These are phyloP conservation scores for Trebouxia sp. DNA, from an alignment of 139 green algal genomes.

Conservation along the genomic window DNA sequence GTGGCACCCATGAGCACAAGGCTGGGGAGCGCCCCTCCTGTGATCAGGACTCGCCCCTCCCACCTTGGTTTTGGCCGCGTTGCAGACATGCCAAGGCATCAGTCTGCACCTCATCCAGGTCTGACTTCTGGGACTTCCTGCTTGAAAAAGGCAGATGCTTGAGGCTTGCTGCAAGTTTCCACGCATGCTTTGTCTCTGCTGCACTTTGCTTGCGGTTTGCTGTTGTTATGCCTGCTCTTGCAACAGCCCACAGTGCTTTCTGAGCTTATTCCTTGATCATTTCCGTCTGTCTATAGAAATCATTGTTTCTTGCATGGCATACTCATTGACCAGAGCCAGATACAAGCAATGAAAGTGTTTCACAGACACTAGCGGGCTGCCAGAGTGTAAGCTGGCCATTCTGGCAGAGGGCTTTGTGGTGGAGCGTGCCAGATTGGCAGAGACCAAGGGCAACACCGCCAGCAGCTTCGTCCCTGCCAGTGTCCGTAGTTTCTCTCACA, in stretches of 20 bases:
- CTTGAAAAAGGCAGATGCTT: no score
- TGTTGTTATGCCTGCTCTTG: no score
- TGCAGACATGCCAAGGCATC: not conserved
- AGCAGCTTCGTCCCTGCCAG: conserved; percentile 19
- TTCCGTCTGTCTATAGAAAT: no score
- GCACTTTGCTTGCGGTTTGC: no score
- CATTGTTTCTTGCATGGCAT: no score
- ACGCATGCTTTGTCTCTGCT: no score
- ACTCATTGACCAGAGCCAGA: no score
- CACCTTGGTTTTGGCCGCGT: not conserved
- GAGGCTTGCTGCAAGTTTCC: no score
- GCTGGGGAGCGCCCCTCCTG: not conserved
- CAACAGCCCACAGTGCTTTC: no score
- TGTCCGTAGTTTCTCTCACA: not conserved
- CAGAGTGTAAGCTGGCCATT: not conserved
- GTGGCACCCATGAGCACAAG: not conserved
- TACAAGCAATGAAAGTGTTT: no score
- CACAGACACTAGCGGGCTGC: not conserved
- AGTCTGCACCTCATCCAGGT: conserved; percentile 5
- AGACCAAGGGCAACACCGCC: not conserved
- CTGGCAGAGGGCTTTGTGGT: conserved; percentile 17
- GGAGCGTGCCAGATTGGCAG: conserved; percentile 1
- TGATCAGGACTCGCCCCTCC: not conserved
- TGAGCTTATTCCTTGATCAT: no score
- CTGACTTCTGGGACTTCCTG: not conserved